These are phyloP conservation scores for Hevea brasiliensis DNA, from an alignment of 345 rosid species.

Conservation along the genomic window DNA sequence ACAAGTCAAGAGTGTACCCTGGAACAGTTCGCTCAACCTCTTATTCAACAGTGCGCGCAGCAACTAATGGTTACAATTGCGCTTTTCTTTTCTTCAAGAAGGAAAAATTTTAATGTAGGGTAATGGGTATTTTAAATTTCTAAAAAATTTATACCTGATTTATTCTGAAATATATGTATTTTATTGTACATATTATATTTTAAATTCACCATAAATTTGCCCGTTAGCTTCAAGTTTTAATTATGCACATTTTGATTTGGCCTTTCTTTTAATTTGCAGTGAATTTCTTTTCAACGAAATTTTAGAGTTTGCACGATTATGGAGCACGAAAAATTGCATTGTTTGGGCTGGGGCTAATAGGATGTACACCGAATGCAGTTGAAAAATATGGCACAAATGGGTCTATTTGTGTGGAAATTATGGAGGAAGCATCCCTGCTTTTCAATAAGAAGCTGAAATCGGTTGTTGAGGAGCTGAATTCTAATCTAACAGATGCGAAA, in stretches of 20 bases:
- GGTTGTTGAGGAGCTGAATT: background rate
- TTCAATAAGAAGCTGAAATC: background rate
- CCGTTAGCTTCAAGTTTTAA: no score
- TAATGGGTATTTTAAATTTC: no score
- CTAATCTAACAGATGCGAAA: background rate
- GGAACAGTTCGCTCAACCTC: background rate
- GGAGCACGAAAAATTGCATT: background rate
- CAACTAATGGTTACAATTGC: background rate
- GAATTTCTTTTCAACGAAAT: no score
- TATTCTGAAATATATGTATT: no score
- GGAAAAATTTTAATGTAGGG: no score
- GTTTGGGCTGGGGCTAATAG: background rate
- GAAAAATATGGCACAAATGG: slow-evolving; percentile 4
- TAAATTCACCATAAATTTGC: no score
- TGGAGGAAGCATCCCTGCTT: slow-evolving; percentile 2
- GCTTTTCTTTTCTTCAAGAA: background rate
- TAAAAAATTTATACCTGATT: no score
- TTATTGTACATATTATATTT: no score
- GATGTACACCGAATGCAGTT: slow-evolving; percentile 10
- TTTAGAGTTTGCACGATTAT: background rate
- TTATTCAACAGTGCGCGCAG: background rate
- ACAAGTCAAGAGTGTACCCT: background rate
- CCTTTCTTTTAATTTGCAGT: no score
- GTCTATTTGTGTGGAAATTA: background rate
- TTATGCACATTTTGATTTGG: no score